A percentile compares a stretch with the other conserved stretches of the same genome.
Evolutionary conservation across 2,329 filamentous ascomycete genomes (phyloP).

Genomic region (Zasmidium citrigriseum): DNA sequence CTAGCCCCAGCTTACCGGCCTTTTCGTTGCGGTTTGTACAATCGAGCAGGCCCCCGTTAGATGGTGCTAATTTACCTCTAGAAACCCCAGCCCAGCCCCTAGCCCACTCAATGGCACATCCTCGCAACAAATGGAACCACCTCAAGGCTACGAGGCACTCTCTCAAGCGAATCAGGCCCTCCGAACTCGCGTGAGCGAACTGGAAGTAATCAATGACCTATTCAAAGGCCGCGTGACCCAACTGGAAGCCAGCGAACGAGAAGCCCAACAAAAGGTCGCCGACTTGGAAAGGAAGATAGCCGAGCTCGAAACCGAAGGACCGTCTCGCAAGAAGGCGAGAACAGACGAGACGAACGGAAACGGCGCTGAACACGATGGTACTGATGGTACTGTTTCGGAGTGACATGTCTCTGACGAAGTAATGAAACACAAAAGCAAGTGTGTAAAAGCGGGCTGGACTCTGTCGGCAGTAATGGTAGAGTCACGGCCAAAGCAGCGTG

Average conservation of each 20-base stretch:
- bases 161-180: constrained; percentile 78
- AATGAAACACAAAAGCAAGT: not conserved
- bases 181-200: constrained; percentile 92
- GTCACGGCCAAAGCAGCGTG: not conserved
- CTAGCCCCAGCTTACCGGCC: constrained; percentile 52
- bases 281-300: constrained; percentile 22
- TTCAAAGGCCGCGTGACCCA: constrained; percentile 69
- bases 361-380: not conserved
- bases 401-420: not conserved
- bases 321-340: constrained; percentile 22
- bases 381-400: not conserved
- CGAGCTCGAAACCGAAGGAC: constrained; percentile 20
- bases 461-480: not conserved
- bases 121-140: constrained; percentile 59
- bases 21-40: constrained; percentile 37
- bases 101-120: constrained; percentile 60
- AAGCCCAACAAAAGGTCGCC: constrained; percentile 56
- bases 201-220: constrained; percentile 85
- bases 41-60: not conserved
- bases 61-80: not conserved
- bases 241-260: constrained; percentile 74
- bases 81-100: constrained; percentile 60
- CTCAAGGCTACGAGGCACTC: constrained; percentile 78
- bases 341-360: constrained; percentile 14
- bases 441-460: not conserved